Evolutionary conservation across 2,329 filamentous ascomycete species (phyloP).

Genomic region (Aspergillus tubingensis): DNA sequence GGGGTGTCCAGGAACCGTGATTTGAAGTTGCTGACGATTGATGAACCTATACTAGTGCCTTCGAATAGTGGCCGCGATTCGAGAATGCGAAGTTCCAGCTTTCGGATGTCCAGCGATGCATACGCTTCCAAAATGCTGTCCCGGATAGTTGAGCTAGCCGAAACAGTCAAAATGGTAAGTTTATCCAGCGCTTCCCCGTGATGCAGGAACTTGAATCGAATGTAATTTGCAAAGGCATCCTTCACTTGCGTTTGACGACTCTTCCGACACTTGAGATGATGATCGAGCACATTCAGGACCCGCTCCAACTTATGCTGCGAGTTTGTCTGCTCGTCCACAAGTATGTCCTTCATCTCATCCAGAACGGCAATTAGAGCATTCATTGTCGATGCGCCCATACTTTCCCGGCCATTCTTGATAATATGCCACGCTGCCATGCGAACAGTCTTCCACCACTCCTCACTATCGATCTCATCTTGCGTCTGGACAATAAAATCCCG

Average conservation of each 20-base stretch:
- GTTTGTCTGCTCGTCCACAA: slow-evolving; percentile 13
- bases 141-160: slow-evolving; percentile 63
- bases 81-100: slow-evolving; percentile 60
- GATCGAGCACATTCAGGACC: slow-evolving; percentile 28
- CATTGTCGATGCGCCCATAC: slow-evolving; percentile 64
- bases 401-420: slow-evolving; percentile 66
- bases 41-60: slow-evolving; percentile 59
- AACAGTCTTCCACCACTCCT: slow-evolving; percentile 58
- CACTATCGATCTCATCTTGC: slow-evolving; percentile 18
- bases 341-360: slow-evolving; percentile 28
- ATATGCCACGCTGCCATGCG: slow-evolving; percentile 64
- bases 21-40: slow-evolving; percentile 25
- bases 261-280: slow-evolving; percentile 26
- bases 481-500: slow-evolving; percentile 44
- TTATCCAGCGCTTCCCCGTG: slow-evolving; percentile 11
- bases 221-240: slow-evolving; percentile 29
- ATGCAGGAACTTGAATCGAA: slow-evolving; percentile 21
- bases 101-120: slow-evolving; percentile 32
- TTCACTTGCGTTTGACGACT: slow-evolving; percentile 27
- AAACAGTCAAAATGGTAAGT: slow-evolving; percentile 61
- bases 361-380: slow-evolving; percentile 31
- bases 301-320: slow-evolving; percentile 22
- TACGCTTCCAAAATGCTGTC: slow-evolving; percentile 51
- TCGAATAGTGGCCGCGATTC: slow-evolving; percentile 70
- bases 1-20: slow-evolving; percentile 21